Evolutionary conservation across 2,329 filamentous ascomycete genomes (phyloP).

Genomic region (Cryphonectria parasitica): DNA sequence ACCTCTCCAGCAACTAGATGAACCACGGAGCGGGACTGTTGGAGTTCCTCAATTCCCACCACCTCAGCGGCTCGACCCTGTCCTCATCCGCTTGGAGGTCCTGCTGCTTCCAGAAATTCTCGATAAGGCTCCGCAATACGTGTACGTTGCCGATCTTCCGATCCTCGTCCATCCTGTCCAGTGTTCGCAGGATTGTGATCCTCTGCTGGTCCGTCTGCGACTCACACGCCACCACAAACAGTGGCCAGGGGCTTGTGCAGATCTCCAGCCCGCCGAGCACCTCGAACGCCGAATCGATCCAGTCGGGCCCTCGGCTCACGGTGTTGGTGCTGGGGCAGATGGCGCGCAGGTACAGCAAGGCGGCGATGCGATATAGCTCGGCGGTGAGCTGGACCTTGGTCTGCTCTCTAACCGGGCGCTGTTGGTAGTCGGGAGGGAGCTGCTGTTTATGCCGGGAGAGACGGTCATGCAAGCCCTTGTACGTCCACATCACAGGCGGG

Average conservation of each 20-base stretch:
- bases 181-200: slow-evolving; percentile 43
- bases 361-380: slow-evolving; percentile 55
- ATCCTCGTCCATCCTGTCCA: slow-evolving; percentile 47
- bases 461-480: slow-evolving; percentile 34
- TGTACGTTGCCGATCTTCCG: slow-evolving; percentile 51
- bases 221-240: slow-evolving; percentile 53
- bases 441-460: slow-evolving; percentile 36
- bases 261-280: slow-evolving; percentile 43
- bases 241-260: slow-evolving; percentile 53
- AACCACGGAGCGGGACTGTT: slow-evolving; percentile 41
- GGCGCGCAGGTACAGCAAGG: slow-evolving; percentile 38
- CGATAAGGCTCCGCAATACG: slow-evolving; percentile 48
- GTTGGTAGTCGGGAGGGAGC: slow-evolving; percentile 36
- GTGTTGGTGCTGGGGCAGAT: slow-evolving; percentile 34
- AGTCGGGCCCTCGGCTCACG: slow-evolving; percentile 36
- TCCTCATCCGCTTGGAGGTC: slow-evolving; percentile 44
- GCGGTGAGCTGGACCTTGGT: slow-evolving; percentile 47
- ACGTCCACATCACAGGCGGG: slow-evolving; percentile 36
- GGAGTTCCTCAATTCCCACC: slow-evolving; percentile 45
- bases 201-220: slow-evolving; percentile 46
- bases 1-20: slow-evolving; percentile 34
- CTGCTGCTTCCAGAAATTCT: slow-evolving; percentile 50
- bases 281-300: slow-evolving; percentile 42
- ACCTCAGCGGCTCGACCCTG: slow-evolving; percentile 38
- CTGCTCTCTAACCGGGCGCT: slow-evolving; percentile 29